phyloP scores from a whole-genome alignment of 1,284 basidiomycete genomes.

The Leccinum proliferum region DNA sequence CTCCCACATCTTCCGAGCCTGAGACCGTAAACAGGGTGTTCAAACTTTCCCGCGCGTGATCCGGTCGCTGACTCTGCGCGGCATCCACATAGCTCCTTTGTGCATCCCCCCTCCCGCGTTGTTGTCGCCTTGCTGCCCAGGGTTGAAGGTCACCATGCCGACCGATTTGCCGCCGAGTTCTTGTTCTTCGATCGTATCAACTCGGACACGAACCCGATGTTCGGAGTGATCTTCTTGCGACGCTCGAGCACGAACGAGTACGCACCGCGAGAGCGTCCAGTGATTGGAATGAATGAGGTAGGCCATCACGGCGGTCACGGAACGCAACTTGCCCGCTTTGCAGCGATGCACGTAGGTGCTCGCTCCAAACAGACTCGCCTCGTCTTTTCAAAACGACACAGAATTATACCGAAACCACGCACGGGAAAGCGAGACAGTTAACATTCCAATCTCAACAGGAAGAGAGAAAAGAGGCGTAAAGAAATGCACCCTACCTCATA shows the following conservation, averaged over 20 bases:
- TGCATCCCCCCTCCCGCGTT: conserved; percentile 13
- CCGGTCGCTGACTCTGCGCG: conserved; percentile 43
- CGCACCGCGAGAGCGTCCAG: conserved; percentile 85
- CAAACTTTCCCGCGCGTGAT: conserved; percentile 69
- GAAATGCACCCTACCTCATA: conserved; percentile 60
- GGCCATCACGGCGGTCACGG: conserved; percentile 68
- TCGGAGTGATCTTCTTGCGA: conserved; percentile 91
- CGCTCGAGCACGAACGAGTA: conserved; percentile 90
- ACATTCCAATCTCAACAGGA: conserved; percentile 4
- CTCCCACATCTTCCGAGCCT: too few relatives aligned
- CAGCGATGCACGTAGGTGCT: conserved; percentile 90
- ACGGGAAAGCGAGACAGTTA: neutral
- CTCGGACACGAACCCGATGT: conserved; percentile 97
- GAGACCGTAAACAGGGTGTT: conserved; percentile 31
- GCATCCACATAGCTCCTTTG: conserved; percentile 36
- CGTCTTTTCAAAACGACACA: conserved; percentile 51
- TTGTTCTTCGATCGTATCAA: conserved; percentile 92
- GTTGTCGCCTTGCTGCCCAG: conserved; percentile 16
- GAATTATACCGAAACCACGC: neutral
- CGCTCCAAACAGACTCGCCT: conserved; percentile 82
- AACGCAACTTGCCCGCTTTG: conserved; percentile 93
- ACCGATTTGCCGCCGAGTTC: conserved; percentile 81
- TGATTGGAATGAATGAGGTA: conserved; percentile 97
- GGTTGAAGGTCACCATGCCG: conserved; percentile 52
- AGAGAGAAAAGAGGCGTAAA: neutral